Evolutionary conservation across 805 yeast genomes (phyloP).

Genomic region (Candida sithepensis): DNA sequence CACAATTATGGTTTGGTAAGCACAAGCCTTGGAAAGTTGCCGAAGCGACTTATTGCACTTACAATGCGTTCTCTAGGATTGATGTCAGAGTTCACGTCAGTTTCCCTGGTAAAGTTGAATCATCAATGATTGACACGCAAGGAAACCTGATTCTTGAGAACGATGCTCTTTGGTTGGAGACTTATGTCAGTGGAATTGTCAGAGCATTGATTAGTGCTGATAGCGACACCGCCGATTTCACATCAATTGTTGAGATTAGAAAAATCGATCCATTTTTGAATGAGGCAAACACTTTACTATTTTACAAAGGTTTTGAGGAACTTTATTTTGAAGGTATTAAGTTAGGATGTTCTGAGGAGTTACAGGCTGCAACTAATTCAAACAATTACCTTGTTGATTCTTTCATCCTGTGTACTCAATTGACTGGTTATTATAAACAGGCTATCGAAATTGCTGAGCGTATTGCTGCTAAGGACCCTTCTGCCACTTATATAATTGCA

Average conservation of each 20-base stretch:
- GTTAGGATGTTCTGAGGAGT: constrained; percentile 61
- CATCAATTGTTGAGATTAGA: constrained; percentile 76
- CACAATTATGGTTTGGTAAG: constrained; percentile 81
- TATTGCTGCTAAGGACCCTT: constrained; percentile 48
- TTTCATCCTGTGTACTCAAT: constrained; percentile 55
- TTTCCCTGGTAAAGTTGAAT: constrained; percentile 71
- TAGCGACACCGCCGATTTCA: constrained; percentile 67
- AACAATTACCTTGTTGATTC: constrained; percentile 75
- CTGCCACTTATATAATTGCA: constrained; percentile 56
- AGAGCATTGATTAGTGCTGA: constrained; percentile 66
- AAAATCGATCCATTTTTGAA: constrained; percentile 70
- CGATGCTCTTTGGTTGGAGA: constrained; percentile 54
- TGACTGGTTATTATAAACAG: constrained; percentile 61
- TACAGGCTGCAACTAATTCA: constrained; percentile 62
- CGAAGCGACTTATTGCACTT: constrained; percentile 66
- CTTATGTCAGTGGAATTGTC: constrained; percentile 67
- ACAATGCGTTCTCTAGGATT: constrained; percentile 55
- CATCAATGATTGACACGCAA: constrained; percentile 44
- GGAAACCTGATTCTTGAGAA: constrained; percentile 53
- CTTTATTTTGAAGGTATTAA: constrained; percentile 64
- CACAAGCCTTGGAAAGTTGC: constrained; percentile 65
- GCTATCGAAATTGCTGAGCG: constrained; percentile 59
- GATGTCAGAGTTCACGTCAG: constrained; percentile 72
- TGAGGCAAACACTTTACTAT: constrained; percentile 45
- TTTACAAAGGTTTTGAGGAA: constrained; percentile 61